phyloP scores from a whole-genome alignment of 768 basidiomycete genomes.

The Piloderma croceum region DNA sequence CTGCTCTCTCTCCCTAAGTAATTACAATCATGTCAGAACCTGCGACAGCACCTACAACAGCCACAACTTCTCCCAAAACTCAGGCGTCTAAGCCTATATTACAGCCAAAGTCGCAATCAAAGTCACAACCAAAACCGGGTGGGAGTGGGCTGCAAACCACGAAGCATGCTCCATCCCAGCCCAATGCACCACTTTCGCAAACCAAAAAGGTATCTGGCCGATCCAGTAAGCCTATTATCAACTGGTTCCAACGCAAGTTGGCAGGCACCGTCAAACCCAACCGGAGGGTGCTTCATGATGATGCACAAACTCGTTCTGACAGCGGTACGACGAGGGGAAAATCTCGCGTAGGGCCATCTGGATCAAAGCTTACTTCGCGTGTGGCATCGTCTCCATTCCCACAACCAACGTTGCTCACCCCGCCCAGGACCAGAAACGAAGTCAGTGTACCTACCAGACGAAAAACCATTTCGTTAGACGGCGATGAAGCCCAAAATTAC shows the following conservation, averaged over 20 bases:
- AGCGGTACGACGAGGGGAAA: background rate
- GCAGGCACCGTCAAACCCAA: conserved; percentile 61
- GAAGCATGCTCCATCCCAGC: no score
- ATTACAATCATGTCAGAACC: no score
- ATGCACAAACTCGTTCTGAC: background rate
- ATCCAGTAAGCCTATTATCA: conserved; percentile 80
- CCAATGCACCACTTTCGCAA: no score
- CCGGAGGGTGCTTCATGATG: conserved; percentile 34
- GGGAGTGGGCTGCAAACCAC: no score
- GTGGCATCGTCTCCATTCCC: conserved; percentile 42
- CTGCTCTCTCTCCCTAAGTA: no score
- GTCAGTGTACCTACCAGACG: conserved; percentile 16
- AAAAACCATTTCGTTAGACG: conserved; percentile 63
- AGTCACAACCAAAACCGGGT: no score
- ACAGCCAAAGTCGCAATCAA: no score
- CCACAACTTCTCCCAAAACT: no score
- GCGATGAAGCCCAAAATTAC: no score
- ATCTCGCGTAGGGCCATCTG: no score
- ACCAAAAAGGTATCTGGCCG: conserved; percentile 63
- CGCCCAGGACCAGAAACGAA: background rate
- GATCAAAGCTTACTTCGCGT: conserved; percentile 35
- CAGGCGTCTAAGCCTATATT: no score
- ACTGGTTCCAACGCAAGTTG: conserved; percentile 86
- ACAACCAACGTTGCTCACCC: conserved; percentile 15
- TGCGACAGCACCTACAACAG: no score